Base-by-base conservation (phyloP, 257 asterid genomes). In the Nicotiana undulata region DNA sequence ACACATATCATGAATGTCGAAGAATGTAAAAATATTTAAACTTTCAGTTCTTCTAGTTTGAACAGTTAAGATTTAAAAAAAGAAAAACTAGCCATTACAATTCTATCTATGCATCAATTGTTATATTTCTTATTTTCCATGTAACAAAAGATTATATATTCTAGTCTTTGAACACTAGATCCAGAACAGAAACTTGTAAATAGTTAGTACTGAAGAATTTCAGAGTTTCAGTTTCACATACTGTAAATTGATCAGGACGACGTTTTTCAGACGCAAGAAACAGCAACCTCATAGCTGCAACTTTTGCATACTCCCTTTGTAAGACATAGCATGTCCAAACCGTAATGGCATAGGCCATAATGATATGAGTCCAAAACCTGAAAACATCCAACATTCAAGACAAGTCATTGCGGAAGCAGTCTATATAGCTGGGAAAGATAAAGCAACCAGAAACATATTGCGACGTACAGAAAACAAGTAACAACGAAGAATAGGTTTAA, bases 161-260 rank as follows among this genome's bases (percentile, higher is more conserved):
- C 9, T 51, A 26, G 3, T 22, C 11, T 20, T 49, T 49, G 28
- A 75, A 51, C 20, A 22, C 46, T 15, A 75, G 16, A 75, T 6
- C 18, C 24, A 15, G 26, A 22, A 51, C 4, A 49, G 61, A 60
- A 58, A 34, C 68, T 28, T 56, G 9, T 77, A 65, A 46, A 46
- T 32, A 44, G 24, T 9, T 24, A 26, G 8, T 49, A 24, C 26
- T 15, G 24, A 49, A 74, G 28, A 74, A 46, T 28, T 46, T 70
- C 20, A 70, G 49, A 70, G 17, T 20, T 72, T 46, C 37, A 44
- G 32, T 72, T 72, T 46, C 40, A 74, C 81, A 37, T 89, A 93
- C 99, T 1, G 98, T 93, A 87, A 91, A 95, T 84, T 95, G 99
- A 87, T 95, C 98, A 22, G 99, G 93, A 11, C 98, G 96, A 5